Conservation (phyloP, 2,329 filamentous ascomycete genomes). For the Colletotrichum kahawae region DNA sequence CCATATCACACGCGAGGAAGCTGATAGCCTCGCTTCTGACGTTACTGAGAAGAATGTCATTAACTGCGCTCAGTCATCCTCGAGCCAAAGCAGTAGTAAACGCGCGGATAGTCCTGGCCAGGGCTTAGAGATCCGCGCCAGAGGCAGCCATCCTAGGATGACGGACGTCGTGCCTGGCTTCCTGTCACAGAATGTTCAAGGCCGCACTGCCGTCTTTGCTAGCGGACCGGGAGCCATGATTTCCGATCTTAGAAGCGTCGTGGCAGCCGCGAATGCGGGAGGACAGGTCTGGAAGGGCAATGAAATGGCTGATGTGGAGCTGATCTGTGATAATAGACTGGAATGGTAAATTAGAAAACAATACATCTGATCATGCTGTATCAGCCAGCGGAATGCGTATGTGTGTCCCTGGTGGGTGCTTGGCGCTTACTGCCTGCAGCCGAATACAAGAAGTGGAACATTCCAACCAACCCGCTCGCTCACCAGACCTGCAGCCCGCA, state of each 20-base stretch:
- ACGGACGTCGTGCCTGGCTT: slow-evolving; percentile 51
- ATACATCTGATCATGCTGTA: too few relatives aligned
- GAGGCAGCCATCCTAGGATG: slow-evolving; percentile 53
- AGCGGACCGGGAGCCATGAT: slow-evolving; percentile 68
- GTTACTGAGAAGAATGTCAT: background rate
- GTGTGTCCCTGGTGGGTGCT: too few relatives aligned
- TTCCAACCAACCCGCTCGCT: too few relatives aligned
- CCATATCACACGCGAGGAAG: background rate
- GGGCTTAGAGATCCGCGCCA: slow-evolving; percentile 14
- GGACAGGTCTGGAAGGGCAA: slow-evolving; percentile 62
- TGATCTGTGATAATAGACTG: slow-evolving; percentile 66
- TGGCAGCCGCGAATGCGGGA: slow-evolving; percentile 59
- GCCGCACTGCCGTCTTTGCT: slow-evolving; percentile 60
- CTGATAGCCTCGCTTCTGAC: background rate
- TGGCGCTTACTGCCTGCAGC: too few relatives aligned
- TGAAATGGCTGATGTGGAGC: slow-evolving; percentile 58
- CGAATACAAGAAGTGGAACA: too few relatives aligned
- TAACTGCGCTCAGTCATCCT: slow-evolving; percentile 24
- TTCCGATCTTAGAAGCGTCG: slow-evolving; percentile 57
- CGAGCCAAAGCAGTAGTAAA: slow-evolving; percentile 58
- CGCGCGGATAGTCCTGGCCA: slow-evolving; percentile 44
- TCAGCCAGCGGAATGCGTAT: too few relatives aligned
- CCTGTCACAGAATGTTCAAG: slow-evolving; percentile 48
- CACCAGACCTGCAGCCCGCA: too few relatives aligned
- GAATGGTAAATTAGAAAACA: slow-evolving; percentile 52